Evolutionary conservation across 2,329 filamentous ascomycete genomes (phyloP), one percentile per base, ranked within the genome.

Genomic region (Hypoxylon sp.): DNA sequence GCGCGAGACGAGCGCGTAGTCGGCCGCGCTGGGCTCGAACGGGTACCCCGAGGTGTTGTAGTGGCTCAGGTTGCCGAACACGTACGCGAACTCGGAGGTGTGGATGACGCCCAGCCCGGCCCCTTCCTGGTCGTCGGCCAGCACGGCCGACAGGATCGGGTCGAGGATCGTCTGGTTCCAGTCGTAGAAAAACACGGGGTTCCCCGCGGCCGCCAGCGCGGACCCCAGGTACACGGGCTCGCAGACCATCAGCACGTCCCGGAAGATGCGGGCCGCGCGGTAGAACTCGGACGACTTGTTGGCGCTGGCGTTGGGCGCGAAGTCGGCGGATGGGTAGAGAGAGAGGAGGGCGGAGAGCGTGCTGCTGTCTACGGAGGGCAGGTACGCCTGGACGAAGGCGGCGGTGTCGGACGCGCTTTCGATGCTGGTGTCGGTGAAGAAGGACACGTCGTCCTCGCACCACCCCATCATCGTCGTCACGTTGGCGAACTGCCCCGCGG

Each of bases 121-220:
- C 2, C 66, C 55, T 7, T 70, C 69, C 15, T 58, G 58, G 2
- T 67, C 41, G 7, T 65, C 64, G 4, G 44, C 44, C n/a, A 81
- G 61, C 20, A 77, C 70, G 7, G 65, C 64, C 4, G 44, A 43
- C n/a, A 81, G 61, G 21, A 77, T 70, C 0, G 73, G 69, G 2
- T 72, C 74, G 2, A 80, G 65, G n/a, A 82, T 70, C 0, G 79
- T 82, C 59, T 81, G 78, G 62, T 83, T 83, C 67, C 76, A 78
- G 51, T 75, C 67, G 63, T 77, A 81, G 1, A 80, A 64, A 59
- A 76, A 82, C 3, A 79, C 75, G 3, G 64, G 60, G 51, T 71
- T 72, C 3, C 67, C 70, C 17, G 65, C 67, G 9, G 64, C 52
- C 1, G 72, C 67, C 16, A 80, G 65, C 1, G 71, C 67, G 20